These are phyloP conservation scores for Leccinum variicolor DNA, from an alignment of 768 basidiomycete species.

Conservation along the genomic window DNA sequence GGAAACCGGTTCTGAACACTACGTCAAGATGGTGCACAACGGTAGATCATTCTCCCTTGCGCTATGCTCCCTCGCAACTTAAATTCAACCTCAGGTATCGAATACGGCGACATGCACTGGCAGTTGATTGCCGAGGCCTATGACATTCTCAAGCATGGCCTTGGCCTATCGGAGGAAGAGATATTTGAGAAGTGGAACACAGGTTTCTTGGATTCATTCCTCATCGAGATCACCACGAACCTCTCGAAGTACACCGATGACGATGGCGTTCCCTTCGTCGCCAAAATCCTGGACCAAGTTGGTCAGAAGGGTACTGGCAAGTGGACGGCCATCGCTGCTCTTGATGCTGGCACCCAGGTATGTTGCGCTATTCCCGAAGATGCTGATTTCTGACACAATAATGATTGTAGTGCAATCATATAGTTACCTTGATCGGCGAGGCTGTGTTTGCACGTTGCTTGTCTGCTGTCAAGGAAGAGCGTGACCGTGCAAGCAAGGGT, in stretches of 20 bases:
- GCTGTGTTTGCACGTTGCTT: slow-evolving; percentile 99
- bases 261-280: slow-evolving; percentile 86
- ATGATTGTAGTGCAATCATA: slow-evolving; percentile 11
- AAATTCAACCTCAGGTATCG: slow-evolving; percentile 67
- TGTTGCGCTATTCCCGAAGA: slow-evolving; percentile 23
- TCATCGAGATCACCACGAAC: slow-evolving; percentile 97
- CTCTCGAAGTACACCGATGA: slow-evolving; percentile 97
- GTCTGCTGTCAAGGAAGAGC: slow-evolving; percentile 96
- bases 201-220: slow-evolving; percentile 99
- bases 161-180: slow-evolving; percentile 75
- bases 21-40: slow-evolving; percentile 99
- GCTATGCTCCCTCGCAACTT: slow-evolving; percentile 2
- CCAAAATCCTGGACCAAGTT: slow-evolving; percentile 93
- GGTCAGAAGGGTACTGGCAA: slow-evolving; percentile 99
- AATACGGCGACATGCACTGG: slow-evolving; percentile 99
- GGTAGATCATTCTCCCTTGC: slow-evolving; percentile 41
- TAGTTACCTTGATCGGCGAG: slow-evolving; percentile 98
- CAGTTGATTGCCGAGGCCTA: slow-evolving; percentile 98
- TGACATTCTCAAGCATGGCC: slow-evolving; percentile 96
- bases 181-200: slow-evolving; percentile 97
- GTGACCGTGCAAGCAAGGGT: slow-evolving; percentile 86
- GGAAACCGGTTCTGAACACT: slow-evolving; percentile 92
- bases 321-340: slow-evolving; percentile 97
- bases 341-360: slow-evolving; percentile 90
- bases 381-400: slow-evolving; percentile 3